Conservation (phyloP, 768 basidiomycete species). For the Pisolithus tinctorius region DNA sequence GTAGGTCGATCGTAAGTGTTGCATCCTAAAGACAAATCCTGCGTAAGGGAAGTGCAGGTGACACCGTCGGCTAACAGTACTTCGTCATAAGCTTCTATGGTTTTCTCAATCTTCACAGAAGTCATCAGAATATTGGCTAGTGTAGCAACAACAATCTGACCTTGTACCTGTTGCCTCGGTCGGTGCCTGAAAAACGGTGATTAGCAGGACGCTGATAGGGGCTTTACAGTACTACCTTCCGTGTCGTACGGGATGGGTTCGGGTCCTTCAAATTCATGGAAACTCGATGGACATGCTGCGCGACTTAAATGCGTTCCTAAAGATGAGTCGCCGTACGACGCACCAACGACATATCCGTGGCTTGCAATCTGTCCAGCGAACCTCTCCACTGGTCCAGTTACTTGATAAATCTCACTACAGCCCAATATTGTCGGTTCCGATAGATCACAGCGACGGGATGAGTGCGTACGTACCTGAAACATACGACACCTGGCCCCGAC, state of each 20-base stretch:
- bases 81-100: conserved; percentile 82
- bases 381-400: conserved; percentile 94
- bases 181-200: conserved; percentile 49
- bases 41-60: background rate
- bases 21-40: conserved; percentile 52
- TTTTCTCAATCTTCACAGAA: conserved; percentile 75
- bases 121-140: conserved; percentile 3
- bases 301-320: background rate
- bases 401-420: conserved; percentile 89
- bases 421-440: background rate
- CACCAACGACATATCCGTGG: conserved; percentile 79
- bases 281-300: conserved; percentile 74
- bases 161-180: conserved; percentile 92
- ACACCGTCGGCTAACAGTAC: conserved; percentile 29
- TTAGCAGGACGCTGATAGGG: conserved; percentile 1
- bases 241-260: conserved; percentile 84
- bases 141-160: conserved; percentile 25
- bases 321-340: conserved; percentile 15
- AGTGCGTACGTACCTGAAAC: conserved; percentile 54
- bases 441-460: background rate
- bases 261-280: conserved; percentile 89
- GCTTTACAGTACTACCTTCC: conserved; percentile 47
- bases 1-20: conserved; percentile 66
- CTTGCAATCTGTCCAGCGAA: conserved; percentile 85
- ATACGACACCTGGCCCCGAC: conserved; percentile 55